Base-by-base conservation (phyloP, 768 basidiomycete species). In the Collybia mongolica region DNA sequence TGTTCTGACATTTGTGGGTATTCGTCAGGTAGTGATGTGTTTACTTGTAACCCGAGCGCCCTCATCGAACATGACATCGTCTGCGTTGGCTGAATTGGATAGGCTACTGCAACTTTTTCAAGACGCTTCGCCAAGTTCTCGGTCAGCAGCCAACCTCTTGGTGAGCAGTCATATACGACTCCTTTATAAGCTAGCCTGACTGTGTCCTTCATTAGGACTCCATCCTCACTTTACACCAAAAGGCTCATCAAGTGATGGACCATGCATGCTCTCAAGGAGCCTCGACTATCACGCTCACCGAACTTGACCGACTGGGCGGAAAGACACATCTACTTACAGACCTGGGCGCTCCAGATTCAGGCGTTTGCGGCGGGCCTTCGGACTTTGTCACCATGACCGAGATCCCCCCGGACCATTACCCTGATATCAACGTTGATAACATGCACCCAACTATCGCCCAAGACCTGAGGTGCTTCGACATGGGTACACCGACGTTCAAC, bases 231-330 rank as follows among this genome's bases (percentile, higher is more conserved):
- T 60, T 81, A 9, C 69, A 69, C 53, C 64, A 59, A 20, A 78
- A 75, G 63, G 77, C 75, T 0, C 74, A 74, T 52, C 75, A 74
- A 35, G 68, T 64, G 3, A 55, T 71, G 12, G 65, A 74, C 43
- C 60, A 54, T 18, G 58, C 60, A 38, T 61, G 46, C 45, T 60
- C 60, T 18, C 59, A 60, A 24, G 57, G 60, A 51, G 44, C 56
- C 3, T 53, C 53, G 23, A 52, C 46, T 6, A 57, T 77, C 45
- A 68, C 71, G 3, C 60, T 69, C 18, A 69, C 69, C 0, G 80
- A 84, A 46, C 74, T 84, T 20, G 78, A 83, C 54, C 72, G 80
- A 22, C 63, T 83, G 37, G 76, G 75, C 19, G 83, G 83, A 2
- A 77, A 73, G 56, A 84, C 83, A 0, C 66, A 70, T 53, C 58